Conservation (phyloP, 108 stramenopile genomes). For the Cylindrotheca fusiformis region DNA sequence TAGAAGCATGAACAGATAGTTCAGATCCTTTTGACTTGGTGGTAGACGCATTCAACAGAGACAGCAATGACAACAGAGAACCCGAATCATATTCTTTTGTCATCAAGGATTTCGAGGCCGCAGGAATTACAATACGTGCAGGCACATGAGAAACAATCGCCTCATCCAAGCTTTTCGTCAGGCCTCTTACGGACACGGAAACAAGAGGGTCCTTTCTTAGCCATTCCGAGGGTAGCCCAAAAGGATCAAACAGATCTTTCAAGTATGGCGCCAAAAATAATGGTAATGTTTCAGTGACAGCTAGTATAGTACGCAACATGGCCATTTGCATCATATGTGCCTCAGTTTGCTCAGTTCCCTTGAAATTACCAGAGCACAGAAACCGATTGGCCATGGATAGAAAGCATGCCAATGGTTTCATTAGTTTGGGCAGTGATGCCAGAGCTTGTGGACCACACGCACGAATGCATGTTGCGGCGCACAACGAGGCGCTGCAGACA, state of each 20-base stretch:
- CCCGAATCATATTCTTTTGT: neutral
- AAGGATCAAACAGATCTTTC: conserved; percentile 42
- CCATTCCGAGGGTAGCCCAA: conserved; percentile 47
- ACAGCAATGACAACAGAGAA: neutral
- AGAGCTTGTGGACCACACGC: conserved; percentile 57
- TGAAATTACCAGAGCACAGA: neutral
- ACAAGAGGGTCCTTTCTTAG: conserved; percentile 30
- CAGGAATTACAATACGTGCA: conserved; percentile 65
- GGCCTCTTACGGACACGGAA: conserved; percentile 24
- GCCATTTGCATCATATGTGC: conserved; percentile 52
- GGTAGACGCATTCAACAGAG: conserved; percentile 2
- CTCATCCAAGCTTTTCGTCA: conserved; percentile 27
- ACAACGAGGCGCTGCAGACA: conserved; percentile 48
- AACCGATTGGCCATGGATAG: conserved; percentile 38
- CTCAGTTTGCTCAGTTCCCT: conserved; percentile 18
- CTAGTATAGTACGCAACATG: conserved; percentile 42
- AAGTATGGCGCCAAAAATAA: conserved; percentile 76
- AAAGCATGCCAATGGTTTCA: conserved; percentile 49
- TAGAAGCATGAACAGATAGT: conserved; percentile 41
- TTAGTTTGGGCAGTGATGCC: conserved; percentile 55
- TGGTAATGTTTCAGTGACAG: conserved; percentile 70
- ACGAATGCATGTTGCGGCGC: conserved; percentile 59
- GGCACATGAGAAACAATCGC: conserved; percentile 51
- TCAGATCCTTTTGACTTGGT: conserved; percentile 46
- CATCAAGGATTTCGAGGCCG: conserved; percentile 31